These are phyloP conservation scores for Exophiala lecanii-corni DNA, from an alignment of 2,329 filamentous ascomycete species.

Conservation along the genomic window DNA sequence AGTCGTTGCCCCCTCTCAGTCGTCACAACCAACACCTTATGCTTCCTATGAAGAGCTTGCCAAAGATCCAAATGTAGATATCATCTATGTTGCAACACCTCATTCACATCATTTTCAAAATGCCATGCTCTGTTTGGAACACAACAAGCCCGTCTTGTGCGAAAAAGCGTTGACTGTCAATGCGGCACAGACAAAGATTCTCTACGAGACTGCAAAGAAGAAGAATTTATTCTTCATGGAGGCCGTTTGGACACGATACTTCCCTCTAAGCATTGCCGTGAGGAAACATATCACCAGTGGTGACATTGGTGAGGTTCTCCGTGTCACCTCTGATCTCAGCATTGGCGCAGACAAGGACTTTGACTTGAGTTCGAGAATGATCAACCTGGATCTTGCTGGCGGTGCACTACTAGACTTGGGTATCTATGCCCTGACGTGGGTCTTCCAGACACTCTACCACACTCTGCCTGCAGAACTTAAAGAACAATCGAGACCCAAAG, in stretches of 20 bases:
- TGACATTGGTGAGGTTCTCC: constrained; percentile 52
- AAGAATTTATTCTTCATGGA: constrained; percentile 79
- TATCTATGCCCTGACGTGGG: constrained; percentile 85
- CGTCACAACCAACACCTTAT: constrained; percentile 62
- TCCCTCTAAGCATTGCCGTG: constrained; percentile 74
- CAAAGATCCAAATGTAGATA: constrained; percentile 71
- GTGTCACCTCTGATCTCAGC: constrained; percentile 60
- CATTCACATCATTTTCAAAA: constrained; percentile 94
- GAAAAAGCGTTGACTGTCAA: constrained; percentile 89
- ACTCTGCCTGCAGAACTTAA: constrained; percentile 47
- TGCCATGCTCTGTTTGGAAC: constrained; percentile 74
- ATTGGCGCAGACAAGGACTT: constrained; percentile 46
- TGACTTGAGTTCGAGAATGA: constrained; percentile 58
- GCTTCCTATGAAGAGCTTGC: constrained; percentile 80
- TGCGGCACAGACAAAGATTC: constrained; percentile 66
- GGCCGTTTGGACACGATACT: constrained; percentile 85
- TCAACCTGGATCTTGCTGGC: constrained; percentile 77
- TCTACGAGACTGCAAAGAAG: constrained; percentile 65
- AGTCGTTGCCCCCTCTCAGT: constrained; percentile 55
- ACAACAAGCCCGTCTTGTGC: constrained; percentile 82
- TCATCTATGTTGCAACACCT: constrained; percentile 84
- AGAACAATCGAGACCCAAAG: constrained; percentile 38
- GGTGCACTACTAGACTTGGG: constrained; percentile 79
- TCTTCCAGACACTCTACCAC: constrained; percentile 59
- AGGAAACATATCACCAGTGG: constrained; percentile 55